Evolutionary conservation across 371 early-diverging fungal genomes (phyloP).

Genomic region (Nematocida ironsii): DNA sequence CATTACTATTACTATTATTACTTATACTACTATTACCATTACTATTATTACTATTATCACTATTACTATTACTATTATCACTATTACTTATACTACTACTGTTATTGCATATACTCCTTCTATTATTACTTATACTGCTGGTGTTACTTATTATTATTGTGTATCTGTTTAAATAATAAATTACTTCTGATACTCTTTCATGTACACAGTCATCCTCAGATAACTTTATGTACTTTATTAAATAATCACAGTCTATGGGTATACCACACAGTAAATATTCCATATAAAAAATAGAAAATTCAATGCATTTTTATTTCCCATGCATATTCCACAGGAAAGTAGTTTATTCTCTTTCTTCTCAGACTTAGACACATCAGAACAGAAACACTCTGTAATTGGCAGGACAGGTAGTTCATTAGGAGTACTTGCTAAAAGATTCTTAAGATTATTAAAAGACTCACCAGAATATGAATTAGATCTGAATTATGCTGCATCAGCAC

Average conservation of each 20-base stretch:
- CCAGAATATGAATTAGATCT: slow-evolving; percentile 74
- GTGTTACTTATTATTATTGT: not conserved
- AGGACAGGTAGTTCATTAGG: slow-evolving; percentile 73
- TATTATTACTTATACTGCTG: not conserved
- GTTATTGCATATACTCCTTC: not conserved
- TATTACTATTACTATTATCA: too few species aligned
- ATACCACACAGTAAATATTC: slow-evolving; percentile 44
- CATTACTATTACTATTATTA: too few species aligned
- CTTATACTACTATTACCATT: too few species aligned
- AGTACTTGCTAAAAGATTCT: slow-evolving; percentile 75
- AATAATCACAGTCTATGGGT: not conserved
- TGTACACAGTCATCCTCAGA: not conserved
- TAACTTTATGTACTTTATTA: slow-evolving; percentile 20
- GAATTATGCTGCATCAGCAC: slow-evolving; percentile 73
- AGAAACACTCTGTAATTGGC: slow-evolving; percentile 36
- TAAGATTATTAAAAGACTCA: slow-evolving; percentile 73
- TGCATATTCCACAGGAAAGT: slow-evolving; percentile 44
- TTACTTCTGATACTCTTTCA: slow-evolving; percentile 21
- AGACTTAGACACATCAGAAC: slow-evolving; percentile 49
- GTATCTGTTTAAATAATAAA: not conserved
- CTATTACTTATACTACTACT: too few species aligned
- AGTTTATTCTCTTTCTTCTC: slow-evolving; percentile 56
- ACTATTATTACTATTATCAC: too few species aligned
- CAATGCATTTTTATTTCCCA: slow-evolving; percentile 41
- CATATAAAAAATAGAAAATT: slow-evolving; percentile 37